Conservation (phyloP, 2,329 filamentous ascomycete species). For the Monilinia vaccinii-corymbosi region DNA sequence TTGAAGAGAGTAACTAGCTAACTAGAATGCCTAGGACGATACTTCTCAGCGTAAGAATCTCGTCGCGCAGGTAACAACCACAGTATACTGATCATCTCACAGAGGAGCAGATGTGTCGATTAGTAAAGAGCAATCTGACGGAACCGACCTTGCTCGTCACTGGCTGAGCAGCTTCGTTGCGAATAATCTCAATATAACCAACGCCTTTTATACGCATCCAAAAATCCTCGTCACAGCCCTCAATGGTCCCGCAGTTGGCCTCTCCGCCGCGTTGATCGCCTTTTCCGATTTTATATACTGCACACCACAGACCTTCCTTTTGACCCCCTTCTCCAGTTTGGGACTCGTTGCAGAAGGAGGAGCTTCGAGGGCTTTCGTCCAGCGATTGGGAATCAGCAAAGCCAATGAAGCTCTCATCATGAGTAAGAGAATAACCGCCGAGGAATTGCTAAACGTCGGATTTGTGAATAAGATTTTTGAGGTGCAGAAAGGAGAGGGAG, state of each 20-base stretch:
- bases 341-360: slow-evolving; percentile 87
- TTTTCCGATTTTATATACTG: slow-evolving; percentile 91
- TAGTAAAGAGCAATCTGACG: slow-evolving; percentile 35
- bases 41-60: slow-evolving; percentile 71
- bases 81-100: slow-evolving; percentile 14
- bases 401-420: slow-evolving; percentile 92
- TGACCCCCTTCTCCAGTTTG: slow-evolving; percentile 85
- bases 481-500: slow-evolving; percentile 49
- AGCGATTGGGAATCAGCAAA: slow-evolving; percentile 67
- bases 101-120: slow-evolving; percentile 74
- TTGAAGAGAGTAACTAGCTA: not conserved
- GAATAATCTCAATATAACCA: slow-evolving; percentile 83
- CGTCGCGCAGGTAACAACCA: not conserved
- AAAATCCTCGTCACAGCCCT: slow-evolving; percentile 88
- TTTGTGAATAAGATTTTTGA: slow-evolving; percentile 81
- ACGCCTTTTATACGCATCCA: slow-evolving; percentile 85
- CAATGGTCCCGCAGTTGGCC: slow-evolving; percentile 84
- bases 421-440: slow-evolving; percentile 65
- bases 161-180: slow-evolving; percentile 66
- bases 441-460: slow-evolving; percentile 65
- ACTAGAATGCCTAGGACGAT: slow-evolving; percentile 33
- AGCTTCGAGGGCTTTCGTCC: slow-evolving; percentile 67
- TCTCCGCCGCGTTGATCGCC: slow-evolving; percentile 73
- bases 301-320: slow-evolving; percentile 69
- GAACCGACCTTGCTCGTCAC: slow-evolving; percentile 36